Conservation (phyloP, 2,329 filamentous ascomycete genomes). For the Xylariaceae sp. region DNA sequence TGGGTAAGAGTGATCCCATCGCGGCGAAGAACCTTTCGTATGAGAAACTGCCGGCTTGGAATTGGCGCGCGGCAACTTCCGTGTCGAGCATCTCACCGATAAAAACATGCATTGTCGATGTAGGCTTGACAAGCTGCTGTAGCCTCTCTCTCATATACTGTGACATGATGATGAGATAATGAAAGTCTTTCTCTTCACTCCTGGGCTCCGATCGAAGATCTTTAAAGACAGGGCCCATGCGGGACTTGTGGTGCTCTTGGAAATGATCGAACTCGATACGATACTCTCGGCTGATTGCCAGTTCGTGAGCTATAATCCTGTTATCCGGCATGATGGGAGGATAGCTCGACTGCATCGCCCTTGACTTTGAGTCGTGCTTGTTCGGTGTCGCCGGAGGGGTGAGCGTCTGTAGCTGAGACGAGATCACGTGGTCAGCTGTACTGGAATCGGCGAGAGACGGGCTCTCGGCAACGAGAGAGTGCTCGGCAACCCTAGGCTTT, state of each 20-base stretch:
- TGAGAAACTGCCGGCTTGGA: constrained; percentile 66
- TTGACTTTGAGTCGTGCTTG: constrained; percentile 35
- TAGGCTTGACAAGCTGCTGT: constrained; percentile 63
- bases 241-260: constrained; percentile 49
- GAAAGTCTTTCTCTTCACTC: constrained; percentile 59
- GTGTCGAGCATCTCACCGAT: constrained; percentile 72
- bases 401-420: constrained; percentile 42
- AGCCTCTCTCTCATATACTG: constrained; percentile 67
- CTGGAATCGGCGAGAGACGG: constrained; percentile 36
- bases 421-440: constrained; percentile 34
- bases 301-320: constrained; percentile 68
- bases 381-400: constrained; percentile 50
- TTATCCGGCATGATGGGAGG: constrained; percentile 63
- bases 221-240: constrained; percentile 46
- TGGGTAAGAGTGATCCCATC: constrained; percentile 69
- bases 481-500: constrained; percentile 60
- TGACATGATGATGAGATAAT: constrained; percentile 65
- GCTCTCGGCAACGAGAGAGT: constrained; percentile 31
- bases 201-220: constrained; percentile 60
- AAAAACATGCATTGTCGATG: constrained; percentile 67
- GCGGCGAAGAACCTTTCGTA: constrained; percentile 76
- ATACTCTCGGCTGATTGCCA: constrained; percentile 74
- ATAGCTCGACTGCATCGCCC: constrained; percentile 36
- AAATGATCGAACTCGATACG: constrained; percentile 60
- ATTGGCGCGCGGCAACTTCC: constrained; percentile 64